Conservation (phyloP, 2,329 filamentous ascomycete species). For the Aspergillus transmontanensis region DNA sequence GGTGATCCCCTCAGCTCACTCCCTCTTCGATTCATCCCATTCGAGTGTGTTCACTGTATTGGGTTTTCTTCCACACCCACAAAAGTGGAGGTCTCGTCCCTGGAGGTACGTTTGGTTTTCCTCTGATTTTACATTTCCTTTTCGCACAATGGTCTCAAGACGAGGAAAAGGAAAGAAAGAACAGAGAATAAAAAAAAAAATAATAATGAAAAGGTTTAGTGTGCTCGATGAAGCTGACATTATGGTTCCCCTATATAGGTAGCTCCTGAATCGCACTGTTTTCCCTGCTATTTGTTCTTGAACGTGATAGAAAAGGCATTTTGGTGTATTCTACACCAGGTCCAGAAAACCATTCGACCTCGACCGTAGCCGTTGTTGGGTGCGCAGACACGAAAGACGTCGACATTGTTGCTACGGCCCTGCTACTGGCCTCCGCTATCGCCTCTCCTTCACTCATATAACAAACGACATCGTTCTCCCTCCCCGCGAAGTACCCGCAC, state of each 20-base stretch:
- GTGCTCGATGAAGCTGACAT: conserved; percentile 8
- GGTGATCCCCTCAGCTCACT: conserved; percentile 2
- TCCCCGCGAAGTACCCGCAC: too few relatives aligned
- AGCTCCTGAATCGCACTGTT: conserved; percentile 7
- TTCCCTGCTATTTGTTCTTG: not conserved
- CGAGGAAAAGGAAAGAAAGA: not conserved
- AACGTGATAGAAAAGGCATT: not conserved
- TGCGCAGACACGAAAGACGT: not conserved
- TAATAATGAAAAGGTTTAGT: not conserved
- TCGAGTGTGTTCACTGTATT: conserved; percentile 5
- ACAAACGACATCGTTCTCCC: not conserved
- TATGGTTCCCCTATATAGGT: not conserved
- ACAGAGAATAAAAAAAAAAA: not conserved
- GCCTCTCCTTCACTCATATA: not conserved
- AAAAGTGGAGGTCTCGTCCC: conserved; percentile 5
- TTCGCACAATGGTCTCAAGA: not conserved
- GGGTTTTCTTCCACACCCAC: conserved; percentile 3
- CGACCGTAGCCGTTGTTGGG: not conserved
- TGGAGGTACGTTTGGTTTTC: conserved; percentile 10
- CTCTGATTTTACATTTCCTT: not conserved
- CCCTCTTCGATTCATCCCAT: conserved; percentile 2
- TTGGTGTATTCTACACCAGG: not conserved
- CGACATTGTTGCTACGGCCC: not conserved
- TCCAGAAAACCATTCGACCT: not conserved
- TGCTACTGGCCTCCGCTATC: not conserved